phyloP scores from a whole-genome alignment of 148 eudicot species.

The Euryodendron excelsum region DNA sequence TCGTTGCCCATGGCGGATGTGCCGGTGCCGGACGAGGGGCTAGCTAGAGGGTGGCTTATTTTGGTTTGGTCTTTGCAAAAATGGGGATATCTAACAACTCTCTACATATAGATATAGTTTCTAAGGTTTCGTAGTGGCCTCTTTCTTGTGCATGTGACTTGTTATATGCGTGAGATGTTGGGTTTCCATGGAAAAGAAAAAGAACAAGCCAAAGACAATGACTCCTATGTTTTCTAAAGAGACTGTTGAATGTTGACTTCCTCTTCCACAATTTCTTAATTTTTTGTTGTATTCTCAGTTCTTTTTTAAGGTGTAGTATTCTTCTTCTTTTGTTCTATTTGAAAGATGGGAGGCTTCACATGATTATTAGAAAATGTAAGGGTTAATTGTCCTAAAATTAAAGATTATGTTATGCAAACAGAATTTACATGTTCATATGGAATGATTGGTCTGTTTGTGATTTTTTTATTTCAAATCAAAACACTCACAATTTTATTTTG shows the following conservation, averaged over 20 bases:
- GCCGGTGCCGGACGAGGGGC: not conserved
- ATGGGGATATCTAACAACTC: not conserved
- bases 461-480: too few species aligned
- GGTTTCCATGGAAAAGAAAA: not conserved
- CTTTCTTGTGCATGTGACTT: not conserved
- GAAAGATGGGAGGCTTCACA: too few species aligned
- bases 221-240: not conserved
- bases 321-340: too few species aligned
- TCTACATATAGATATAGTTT: not conserved
- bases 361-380: too few species aligned
- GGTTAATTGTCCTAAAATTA: too few species aligned
- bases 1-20: not conserved
- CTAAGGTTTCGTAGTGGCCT: not conserved
- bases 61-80: not conserved
- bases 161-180: not conserved
- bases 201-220: not conserved
- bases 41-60: not conserved
- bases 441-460: too few species aligned
- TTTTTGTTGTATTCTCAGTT: not conserved
- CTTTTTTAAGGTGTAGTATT: too few species aligned
- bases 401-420: too few species aligned
- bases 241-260: constrained; percentile 8
- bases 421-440: too few species aligned
- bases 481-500: too few species aligned
- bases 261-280: not conserved